Conservation (phyloP, 2,329 filamentous ascomycete genomes). For the Trichoderma aggressivum region DNA sequence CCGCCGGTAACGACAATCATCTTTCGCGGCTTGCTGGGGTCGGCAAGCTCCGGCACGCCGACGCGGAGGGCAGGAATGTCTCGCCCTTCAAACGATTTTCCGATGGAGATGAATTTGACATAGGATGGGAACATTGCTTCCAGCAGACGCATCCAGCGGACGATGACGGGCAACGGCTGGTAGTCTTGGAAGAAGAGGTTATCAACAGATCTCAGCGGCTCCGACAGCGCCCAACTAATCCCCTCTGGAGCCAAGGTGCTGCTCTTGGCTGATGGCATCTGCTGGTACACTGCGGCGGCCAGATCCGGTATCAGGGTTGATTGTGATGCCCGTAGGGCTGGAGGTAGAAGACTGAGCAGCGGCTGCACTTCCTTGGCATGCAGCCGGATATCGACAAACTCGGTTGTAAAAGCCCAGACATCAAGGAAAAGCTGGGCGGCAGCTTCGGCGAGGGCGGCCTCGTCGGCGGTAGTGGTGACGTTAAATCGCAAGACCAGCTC, state of each 20-base stretch:
- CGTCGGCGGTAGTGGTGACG: slow-evolving; percentile 65
- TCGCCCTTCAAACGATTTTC: slow-evolving; percentile 82
- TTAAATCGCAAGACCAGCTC: slow-evolving; percentile 91
- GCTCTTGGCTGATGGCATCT: slow-evolving; percentile 28
- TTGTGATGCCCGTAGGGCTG: slow-evolving; percentile 68
- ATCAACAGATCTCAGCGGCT: slow-evolving; percentile 42
- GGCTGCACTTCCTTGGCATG: slow-evolving; percentile 73
- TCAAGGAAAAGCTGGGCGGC: slow-evolving; percentile 76
- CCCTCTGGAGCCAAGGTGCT: slow-evolving; percentile 26
- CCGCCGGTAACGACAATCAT: slow-evolving; percentile 81
- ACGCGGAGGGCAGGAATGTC: slow-evolving; percentile 80
- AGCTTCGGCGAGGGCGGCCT: slow-evolving; percentile 67
- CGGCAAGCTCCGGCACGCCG: slow-evolving; percentile 51
- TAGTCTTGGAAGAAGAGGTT: slow-evolving; percentile 92
- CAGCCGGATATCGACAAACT: slow-evolving; percentile 82
- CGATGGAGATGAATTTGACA: slow-evolving; percentile 70
- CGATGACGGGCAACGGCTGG: slow-evolving; percentile 76
- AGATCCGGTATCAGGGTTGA: slow-evolving; percentile 77
- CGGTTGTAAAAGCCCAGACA: slow-evolving; percentile 79
- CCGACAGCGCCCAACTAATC: slow-evolving; percentile 29
- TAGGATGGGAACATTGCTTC: slow-evolving; percentile 86
- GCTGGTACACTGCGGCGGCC: slow-evolving; percentile 68
- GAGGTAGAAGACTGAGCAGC: slow-evolving; percentile 73
- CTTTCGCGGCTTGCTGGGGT: slow-evolving; percentile 54
- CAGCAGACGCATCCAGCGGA: slow-evolving; percentile 88